These are phyloP conservation scores for Bolboschoenus planiculmis DNA, from an alignment of 176 grass and related monocot species.

Conservation along the genomic window DNA sequence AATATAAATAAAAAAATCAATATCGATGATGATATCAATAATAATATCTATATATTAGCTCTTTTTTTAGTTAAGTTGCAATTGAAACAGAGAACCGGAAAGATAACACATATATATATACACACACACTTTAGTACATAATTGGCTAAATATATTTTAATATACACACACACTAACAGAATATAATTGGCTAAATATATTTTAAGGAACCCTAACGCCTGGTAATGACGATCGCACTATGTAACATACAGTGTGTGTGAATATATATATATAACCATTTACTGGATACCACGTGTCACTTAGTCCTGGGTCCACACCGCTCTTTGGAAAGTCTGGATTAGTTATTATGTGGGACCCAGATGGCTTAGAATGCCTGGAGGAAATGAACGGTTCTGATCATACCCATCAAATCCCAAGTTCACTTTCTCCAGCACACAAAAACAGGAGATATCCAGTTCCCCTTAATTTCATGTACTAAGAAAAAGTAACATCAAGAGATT, in stretches of 20 bases:
- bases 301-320: not conserved
- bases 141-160: not conserved
- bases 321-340: not conserved
- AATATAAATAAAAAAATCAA: no score
- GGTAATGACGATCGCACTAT: not conserved
- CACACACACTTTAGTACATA: not conserved
- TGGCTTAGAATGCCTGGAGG: not conserved
- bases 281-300: not conserved
- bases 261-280: slow-evolving; percentile 8
- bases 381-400: not conserved
- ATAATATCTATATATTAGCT: no score
- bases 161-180: not conserved
- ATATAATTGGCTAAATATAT: not conserved
- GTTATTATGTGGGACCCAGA: slow-evolving; percentile 6
- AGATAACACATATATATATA: not conserved
- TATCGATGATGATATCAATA: no score
- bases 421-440: not conserved
- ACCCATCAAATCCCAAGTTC: not conserved
- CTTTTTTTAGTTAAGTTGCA: not conserved
- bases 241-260: not conserved
- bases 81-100: not conserved
- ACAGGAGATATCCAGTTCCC: not conserved
- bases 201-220: not conserved
- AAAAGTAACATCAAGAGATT: not conserved
- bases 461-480: no score